These are phyloP conservation scores for Gossypium turneri DNA, from an alignment of 345 rosid species.

Conservation along the genomic window DNA sequence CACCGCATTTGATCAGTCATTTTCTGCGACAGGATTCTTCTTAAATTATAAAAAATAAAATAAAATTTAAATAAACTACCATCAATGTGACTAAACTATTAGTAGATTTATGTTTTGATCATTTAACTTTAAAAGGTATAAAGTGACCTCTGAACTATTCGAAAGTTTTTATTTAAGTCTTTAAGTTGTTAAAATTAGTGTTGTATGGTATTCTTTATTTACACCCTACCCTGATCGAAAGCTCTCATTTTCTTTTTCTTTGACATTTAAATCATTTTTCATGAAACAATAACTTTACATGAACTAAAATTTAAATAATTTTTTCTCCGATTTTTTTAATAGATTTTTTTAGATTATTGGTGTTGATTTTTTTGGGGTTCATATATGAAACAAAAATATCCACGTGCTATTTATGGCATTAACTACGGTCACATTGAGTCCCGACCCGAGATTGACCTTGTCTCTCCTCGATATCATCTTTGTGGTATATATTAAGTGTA, in stretches of 20 bases:
- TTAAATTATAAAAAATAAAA: too few relatives aligned
- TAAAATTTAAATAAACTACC: too few relatives aligned
- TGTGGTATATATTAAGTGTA: not conserved
- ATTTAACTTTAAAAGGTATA: accelerated
- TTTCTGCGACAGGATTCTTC: not conserved
- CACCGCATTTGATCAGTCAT: not conserved
- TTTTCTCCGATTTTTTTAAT: too few relatives aligned
- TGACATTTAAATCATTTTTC: too few relatives aligned
- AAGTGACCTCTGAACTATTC: accelerated
- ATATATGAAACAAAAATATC: not conserved
- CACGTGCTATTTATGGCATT: not conserved
- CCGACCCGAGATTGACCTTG: not conserved
- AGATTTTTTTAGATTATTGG: too few relatives aligned
- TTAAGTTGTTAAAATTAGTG: accelerated
- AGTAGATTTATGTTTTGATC: too few relatives aligned
- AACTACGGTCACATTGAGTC: not conserved
- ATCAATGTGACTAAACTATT: accelerated
- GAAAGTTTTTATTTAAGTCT: too few relatives aligned
- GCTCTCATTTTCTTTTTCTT: too few relatives aligned
- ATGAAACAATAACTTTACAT: too few relatives aligned
- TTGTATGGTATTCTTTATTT: too few relatives aligned
- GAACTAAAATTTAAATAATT: too few relatives aligned
- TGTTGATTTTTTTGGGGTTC: not conserved
- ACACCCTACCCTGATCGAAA: too few relatives aligned
- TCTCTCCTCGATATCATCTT: not conserved